A percentile compares a stretch with the other conserved stretches of the same genome.
These are phyloP conservation scores for Erythrophleum ivorense DNA, from an alignment of 331 rosid species.

Conservation along the genomic window DNA sequence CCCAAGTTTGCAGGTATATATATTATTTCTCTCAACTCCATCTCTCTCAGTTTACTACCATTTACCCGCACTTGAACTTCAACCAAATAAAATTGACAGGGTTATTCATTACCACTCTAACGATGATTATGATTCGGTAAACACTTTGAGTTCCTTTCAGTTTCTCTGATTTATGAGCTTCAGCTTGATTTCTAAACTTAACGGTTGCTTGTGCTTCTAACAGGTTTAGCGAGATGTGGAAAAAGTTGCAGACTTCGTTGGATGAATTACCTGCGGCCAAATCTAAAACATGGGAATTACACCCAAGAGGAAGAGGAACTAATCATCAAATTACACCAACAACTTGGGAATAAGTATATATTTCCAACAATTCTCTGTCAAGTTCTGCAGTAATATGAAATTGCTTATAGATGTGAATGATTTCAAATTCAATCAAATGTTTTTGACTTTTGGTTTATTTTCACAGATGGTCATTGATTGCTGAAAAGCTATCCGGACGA, in stretches of 20 bases:
- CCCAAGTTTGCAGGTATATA: slow-evolving; percentile 55
- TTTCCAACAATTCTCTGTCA: no score
- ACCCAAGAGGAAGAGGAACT: slow-evolving; percentile 48
- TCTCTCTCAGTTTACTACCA: background rate
- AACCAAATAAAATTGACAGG: background rate
- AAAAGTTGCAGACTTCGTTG: slow-evolving; percentile 71
- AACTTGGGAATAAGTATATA: slow-evolving; percentile 56
- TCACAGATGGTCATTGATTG: slow-evolving; percentile 32
- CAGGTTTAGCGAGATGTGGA: slow-evolving; percentile 62
- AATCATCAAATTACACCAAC: slow-evolving; percentile 47
- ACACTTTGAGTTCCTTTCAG: background rate
- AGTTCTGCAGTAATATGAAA: no score
- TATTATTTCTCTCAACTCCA: background rate
- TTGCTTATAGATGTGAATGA: no score
- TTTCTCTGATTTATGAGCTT: background rate
- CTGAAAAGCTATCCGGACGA: slow-evolving; percentile 19
- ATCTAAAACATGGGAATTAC: slow-evolving; percentile 53
- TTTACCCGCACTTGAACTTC: background rate
- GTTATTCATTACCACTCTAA: background rate
- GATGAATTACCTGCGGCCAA: slow-evolving; percentile 60
- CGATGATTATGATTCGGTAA: background rate
- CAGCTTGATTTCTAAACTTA: background rate
- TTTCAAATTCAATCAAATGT: no score
- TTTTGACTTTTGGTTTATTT: background rate
- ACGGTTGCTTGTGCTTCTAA: background rate